phyloP scores from a whole-genome alignment of 371 early-diverging fungal genomes.

The Rhizopus delemar region DNA sequence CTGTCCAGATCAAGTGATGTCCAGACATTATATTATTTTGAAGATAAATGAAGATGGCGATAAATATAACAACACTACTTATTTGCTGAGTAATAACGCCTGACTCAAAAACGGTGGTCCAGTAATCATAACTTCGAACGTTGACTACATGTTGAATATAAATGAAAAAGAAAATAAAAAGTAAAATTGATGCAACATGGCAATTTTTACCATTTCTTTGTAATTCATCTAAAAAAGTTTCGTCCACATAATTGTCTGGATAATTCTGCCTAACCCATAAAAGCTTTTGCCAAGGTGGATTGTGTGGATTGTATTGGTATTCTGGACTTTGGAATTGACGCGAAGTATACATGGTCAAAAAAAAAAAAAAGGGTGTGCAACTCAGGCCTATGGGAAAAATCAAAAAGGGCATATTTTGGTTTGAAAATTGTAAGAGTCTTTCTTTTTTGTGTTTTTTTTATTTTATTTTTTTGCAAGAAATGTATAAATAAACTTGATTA shows the following conservation, averaged over 20 bases:
- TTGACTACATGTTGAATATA: constrained; percentile 47
- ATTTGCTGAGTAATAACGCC: constrained; percentile 85
- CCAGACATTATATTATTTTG: constrained; percentile 60
- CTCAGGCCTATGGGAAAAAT: neutral
- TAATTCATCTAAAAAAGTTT: constrained; percentile 82
- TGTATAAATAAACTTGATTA: too few species aligned
- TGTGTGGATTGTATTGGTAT: constrained; percentile 30
- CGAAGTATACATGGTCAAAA: neutral
- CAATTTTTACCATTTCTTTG: constrained; percentile 78
- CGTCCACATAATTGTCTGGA: constrained; percentile 93
- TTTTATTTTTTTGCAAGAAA: too few species aligned
- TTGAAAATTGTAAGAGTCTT: too few species aligned
- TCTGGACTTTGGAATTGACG: constrained; percentile 23
- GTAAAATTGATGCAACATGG: neutral
- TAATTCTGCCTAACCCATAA: constrained; percentile 89
- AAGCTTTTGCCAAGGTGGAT: constrained; percentile 80
- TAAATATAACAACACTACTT: constrained; percentile 79
- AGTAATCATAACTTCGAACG: constrained; percentile 74
- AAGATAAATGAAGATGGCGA: constrained; percentile 82
- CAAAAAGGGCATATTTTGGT: neutral
- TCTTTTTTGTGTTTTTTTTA: too few species aligned
- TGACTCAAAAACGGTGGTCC: constrained; percentile 71
- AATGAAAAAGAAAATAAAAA: neutral
- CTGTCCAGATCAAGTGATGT: constrained; percentile 59
- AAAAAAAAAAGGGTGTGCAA: neutral